Conservation (phyloP, 352 stramenopile genomes). For the Phytophthora sansomeana region DNA sequence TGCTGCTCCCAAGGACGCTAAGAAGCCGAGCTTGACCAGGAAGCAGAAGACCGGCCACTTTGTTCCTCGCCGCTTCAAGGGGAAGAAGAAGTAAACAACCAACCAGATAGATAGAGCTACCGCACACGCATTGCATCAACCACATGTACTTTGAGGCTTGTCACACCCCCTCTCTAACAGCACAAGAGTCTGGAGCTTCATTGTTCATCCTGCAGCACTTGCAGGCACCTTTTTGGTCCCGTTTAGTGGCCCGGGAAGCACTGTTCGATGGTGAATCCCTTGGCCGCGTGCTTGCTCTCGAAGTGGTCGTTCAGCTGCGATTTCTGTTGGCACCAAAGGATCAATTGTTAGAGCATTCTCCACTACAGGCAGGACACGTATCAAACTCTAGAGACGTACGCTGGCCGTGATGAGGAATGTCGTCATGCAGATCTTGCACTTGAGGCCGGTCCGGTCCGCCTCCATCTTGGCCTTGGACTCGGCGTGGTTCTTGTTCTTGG, state of each 20-base stretch:
- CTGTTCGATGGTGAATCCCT: slow-evolving; percentile 81
- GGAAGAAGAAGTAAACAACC: slow-evolving; percentile 21
- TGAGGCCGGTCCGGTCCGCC: slow-evolving; percentile 78
- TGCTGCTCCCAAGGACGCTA: slow-evolving; percentile 17
- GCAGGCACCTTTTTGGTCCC: background rate
- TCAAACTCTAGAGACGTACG: slow-evolving; percentile 45
- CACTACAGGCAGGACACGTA: slow-evolving; percentile 5
- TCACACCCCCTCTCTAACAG: slow-evolving; percentile 14
- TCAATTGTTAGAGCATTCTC: background rate
- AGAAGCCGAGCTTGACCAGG: slow-evolving; percentile 38
- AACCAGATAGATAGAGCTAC: slow-evolving; percentile 28
- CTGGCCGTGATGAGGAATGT: slow-evolving; percentile 88
- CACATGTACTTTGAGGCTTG: slow-evolving; percentile 25
- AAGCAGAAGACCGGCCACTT: slow-evolving; percentile 57
- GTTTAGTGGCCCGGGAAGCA: slow-evolving; percentile 61
- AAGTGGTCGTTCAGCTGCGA: slow-evolving; percentile 84
- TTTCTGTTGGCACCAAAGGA: slow-evolving; percentile 39
- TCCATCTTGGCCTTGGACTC: slow-evolving; percentile 86
- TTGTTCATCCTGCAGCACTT: background rate
- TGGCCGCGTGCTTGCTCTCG: slow-evolving; percentile 80
- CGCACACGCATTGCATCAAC: slow-evolving; percentile 20
- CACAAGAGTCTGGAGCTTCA: background rate
- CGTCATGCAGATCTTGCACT: slow-evolving; percentile 91
- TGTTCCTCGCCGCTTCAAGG: slow-evolving; percentile 49
- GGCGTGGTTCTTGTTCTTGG: slow-evolving; percentile 83